Base-by-base conservation (phyloP, 2,329 filamentous ascomycete species). In the Tolypocladium ovalisporum region DNA sequence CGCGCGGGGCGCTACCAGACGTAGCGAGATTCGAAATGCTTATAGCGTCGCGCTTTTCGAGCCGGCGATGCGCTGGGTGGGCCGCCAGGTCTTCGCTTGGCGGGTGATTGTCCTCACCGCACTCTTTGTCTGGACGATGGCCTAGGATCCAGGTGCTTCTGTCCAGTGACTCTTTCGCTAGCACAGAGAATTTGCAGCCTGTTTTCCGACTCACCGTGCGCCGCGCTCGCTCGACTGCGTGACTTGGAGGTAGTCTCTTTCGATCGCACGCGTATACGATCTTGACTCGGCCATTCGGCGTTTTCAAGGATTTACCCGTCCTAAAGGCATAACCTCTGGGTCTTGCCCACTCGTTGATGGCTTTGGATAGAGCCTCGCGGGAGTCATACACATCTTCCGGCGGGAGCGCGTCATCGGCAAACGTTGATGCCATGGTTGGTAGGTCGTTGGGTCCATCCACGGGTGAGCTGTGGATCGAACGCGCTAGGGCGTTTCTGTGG, bases 291-390 rank as follows among this genome's bases (percentile, higher is more conserved):
- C 61, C 60, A 35, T 54, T 62, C 29, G 36, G 44, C 10, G 42
- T 60, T 39, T 57, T 62, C 1, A 22, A 40, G 36, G 61, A 61
- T 42, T 58, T 60, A 2, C 61, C 56, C 10, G 58, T 62, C 7
- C 40, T 59, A 29, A 62, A 62, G 15, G 54, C 57, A 58, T 62
- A 62, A 17, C 61, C 58, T 49, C 56, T 19, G 44, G 55, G 49
- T 34, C 49, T 53, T 24, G 59, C 59, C 60, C 53, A 60, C 15
- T 55, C 51, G 56, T 62, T 62, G 7, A 49, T 49, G 8, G 44
- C 44, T 19, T 32, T 32, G 3, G 19, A 32, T 8, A 49, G 29
- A 49, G 34, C n/a, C 24, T 49, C 54, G 17, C n/a, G 37, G 17
- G 37, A 40, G 17, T 40, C 37, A 7, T 40, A 40, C n/a, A 40